A percentile compares a stretch with the other conserved stretches of the same genome.
These are phyloP conservation scores for Phialophora tarda DNA, from an alignment of 2,329 filamentous ascomycete genomes.

Conservation along the genomic window DNA sequence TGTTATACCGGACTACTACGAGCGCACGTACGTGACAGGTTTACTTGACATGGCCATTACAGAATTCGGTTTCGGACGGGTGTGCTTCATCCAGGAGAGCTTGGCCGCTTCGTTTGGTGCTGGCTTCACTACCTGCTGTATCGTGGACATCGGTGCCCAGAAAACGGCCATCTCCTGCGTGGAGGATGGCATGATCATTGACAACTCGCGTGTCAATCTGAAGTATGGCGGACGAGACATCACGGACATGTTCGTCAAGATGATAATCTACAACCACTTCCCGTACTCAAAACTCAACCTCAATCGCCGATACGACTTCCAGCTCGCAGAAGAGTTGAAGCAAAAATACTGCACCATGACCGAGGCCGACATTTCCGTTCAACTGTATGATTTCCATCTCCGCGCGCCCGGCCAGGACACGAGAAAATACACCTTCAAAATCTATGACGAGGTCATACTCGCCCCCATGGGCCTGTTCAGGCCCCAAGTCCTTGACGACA, in stretches of 20 bases:
- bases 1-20: conserved; percentile 94
- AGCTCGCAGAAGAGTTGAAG: conserved; percentile 94
- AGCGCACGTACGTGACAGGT: conserved; percentile 87
- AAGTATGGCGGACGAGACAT: conserved; percentile 94
- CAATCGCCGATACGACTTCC: conserved; percentile 84
- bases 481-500: conserved; percentile 76
- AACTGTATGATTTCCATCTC: conserved; percentile 87
- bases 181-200: conserved; percentile 91
- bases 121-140: conserved; percentile 90
- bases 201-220: conserved; percentile 92
- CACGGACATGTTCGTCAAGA: conserved; percentile 92
- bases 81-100: conserved; percentile 96
- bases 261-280: conserved; percentile 97
- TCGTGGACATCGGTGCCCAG: conserved; percentile 94
- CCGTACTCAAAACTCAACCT: conserved; percentile 95
- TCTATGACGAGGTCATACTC: conserved; percentile 94
- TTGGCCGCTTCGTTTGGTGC: conserved; percentile 93
- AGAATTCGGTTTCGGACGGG: conserved; percentile 85
- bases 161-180: conserved; percentile 98
- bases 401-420: conserved; percentile 87
- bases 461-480: conserved; percentile 94
- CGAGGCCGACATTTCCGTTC: conserved; percentile 85
- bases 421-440: conserved; percentile 92
- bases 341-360: conserved; percentile 90
- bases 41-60: conserved; percentile 83